These are phyloP conservation scores for Aspergillus sp. DNA, from an alignment of 2,329 filamentous ascomycete genomes.

Conservation along the genomic window DNA sequence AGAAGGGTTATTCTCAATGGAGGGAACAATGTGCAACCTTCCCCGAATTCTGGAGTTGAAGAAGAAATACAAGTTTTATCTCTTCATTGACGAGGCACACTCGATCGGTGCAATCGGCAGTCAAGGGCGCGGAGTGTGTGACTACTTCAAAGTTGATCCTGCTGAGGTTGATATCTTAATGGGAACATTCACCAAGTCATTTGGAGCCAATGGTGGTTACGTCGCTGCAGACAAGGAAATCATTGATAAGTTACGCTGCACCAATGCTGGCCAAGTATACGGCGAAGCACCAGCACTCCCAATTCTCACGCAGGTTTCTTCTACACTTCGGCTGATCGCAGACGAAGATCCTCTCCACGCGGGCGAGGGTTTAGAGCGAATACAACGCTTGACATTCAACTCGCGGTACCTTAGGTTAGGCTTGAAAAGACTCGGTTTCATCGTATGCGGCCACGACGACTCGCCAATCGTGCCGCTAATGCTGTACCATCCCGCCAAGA, in stretches of 20 bases:
- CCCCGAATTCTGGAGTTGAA: constrained; percentile 80
- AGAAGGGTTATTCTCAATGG: constrained; percentile 96
- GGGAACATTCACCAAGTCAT: constrained; percentile 96
- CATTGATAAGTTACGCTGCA: constrained; percentile 80
- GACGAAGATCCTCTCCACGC: constrained; percentile 69
- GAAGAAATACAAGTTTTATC: constrained; percentile 90
- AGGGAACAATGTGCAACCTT: constrained; percentile 94
- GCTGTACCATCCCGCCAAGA: constrained; percentile 94
- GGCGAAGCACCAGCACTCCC: constrained; percentile 83
- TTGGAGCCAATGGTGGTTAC: constrained; percentile 94
- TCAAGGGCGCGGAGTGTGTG: constrained; percentile 86
- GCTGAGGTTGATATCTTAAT: constrained; percentile 87
- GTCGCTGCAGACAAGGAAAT: constrained; percentile 83
- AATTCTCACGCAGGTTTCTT: constrained; percentile 84
- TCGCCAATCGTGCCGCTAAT: constrained; percentile 91
- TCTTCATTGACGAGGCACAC: constrained; percentile 94
- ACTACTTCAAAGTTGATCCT: constrained; percentile 89
- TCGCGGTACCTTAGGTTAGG: constrained; percentile 91
- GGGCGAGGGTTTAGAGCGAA: constrained; percentile 85
- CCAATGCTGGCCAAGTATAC: constrained; percentile 78
- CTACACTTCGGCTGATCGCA: constrained; percentile 78
- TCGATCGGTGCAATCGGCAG: constrained; percentile 88
- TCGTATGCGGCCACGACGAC: constrained; percentile 93
- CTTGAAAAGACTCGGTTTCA: constrained; percentile 88
- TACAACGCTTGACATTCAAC: constrained; percentile 94